Evolutionary conservation across 2,329 filamentous ascomycete species (phyloP), one percentile per base, ranked within the genome.

Genomic region (Aspergillus aculeatinus): DNA sequence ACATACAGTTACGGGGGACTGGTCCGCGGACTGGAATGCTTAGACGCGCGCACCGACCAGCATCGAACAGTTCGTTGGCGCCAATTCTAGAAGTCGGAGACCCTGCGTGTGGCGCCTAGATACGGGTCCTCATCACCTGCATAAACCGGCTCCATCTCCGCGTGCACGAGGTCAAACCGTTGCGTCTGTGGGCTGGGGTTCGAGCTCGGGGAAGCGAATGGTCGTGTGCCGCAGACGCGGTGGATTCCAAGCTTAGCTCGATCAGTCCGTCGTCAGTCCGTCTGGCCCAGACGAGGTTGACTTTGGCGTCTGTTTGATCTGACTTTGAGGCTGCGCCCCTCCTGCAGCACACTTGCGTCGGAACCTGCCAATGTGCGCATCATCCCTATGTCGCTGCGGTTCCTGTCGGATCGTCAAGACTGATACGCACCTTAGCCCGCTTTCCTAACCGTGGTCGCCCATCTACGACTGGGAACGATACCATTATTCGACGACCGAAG

Each of bases 61-160:
- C 47, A 60, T 47, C 51, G 62, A 65, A 67, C 59, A 62, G 61
- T 63, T 61, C 55, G 59, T 65, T 60, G 65, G 68, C 68, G 70
- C 67, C 65, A 59, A 57, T 62, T 63, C 64, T 53, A 60, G 58
- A 16, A 59, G 58, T 57, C 60, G 62, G 60, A 63, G 61, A 66
- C 61, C 63, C 65, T 67, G 63, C 56, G 64, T 63, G 63, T 63
- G 63, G 63, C 65, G 64, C 59, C 59, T 62, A 62, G 61, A 63
- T 60, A 67, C 67, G 65, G 66, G 68, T 66, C 67, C 39, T 65
- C 59, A 71, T 9, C 74, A 66, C 70, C 73, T 65, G 75, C 71
- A 72, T 75, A 73, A 74, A 60, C 70, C 71, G 72, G 66, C 65
- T 70, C 68, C 67, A 68, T 68, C 63, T 63, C 65, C 67, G 60